A percentile compares a stretch with the other conserved stretches of the same genome.
Evolutionary conservation across 306 rosid species (phyloP).

Genomic region (Fagus sylvatica): DNA sequence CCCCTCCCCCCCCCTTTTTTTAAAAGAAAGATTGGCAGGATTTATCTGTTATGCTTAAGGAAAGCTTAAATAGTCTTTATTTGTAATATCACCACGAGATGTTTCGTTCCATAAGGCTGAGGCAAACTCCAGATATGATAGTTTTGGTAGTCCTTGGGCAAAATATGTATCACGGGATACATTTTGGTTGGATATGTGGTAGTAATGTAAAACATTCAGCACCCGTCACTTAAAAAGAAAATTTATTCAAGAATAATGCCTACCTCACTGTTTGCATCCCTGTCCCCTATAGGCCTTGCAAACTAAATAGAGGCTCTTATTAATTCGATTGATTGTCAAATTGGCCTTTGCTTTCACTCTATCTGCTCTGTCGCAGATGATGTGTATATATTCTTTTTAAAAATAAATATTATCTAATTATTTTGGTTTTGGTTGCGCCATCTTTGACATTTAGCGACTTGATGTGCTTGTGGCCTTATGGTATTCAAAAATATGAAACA

Average conservation of each 20-base stretch:
- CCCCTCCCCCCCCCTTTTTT: not conserved
- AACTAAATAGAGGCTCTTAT: not conserved
- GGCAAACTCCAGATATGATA: not conserved
- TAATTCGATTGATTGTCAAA: not conserved
- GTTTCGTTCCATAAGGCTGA: too few relatives aligned
- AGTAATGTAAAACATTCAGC: not conserved
- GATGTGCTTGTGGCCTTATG: conserved; percentile 2
- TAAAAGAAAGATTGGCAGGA: not conserved
- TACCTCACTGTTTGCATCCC: not conserved
- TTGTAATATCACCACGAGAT: not conserved
- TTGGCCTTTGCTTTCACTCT: not conserved
- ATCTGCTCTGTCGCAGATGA: not conserved
- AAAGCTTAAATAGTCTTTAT: not conserved
- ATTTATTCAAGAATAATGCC: not conserved
- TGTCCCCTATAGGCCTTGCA: not conserved
- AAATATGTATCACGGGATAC: not conserved
- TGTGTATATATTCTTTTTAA: not conserved
- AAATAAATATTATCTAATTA: not conserved
- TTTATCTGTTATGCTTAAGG: not conserved
- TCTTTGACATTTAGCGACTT: not conserved
- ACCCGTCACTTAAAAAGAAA: not conserved
- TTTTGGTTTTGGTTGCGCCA: conserved; percentile 19
- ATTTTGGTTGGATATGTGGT: not conserved
- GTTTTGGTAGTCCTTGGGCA: not conserved
- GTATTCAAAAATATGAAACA: conserved; percentile 18